Percentiles rank a stretch among this genome's conserved stretches.
phyloP scores from a whole-genome alignment of 202 grass and related monocot genomes.

The Panicum virgatum region DNA sequence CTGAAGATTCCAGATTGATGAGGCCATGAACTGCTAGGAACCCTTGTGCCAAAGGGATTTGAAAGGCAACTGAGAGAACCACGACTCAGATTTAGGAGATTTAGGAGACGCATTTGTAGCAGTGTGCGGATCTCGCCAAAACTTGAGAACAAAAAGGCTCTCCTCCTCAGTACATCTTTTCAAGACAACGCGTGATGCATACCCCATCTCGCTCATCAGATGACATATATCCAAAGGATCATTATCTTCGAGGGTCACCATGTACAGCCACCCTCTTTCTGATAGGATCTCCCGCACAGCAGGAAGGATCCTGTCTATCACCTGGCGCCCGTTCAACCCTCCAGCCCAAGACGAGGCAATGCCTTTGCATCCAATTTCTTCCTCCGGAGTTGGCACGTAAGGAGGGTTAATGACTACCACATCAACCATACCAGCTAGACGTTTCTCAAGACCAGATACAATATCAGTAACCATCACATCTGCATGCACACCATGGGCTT shows the following conservation, averaged over 20 bases:
- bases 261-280: slow-evolving; percentile 74
- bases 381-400: slow-evolving; percentile 88
- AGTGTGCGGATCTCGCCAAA: slow-evolving; percentile 58
- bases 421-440: slow-evolving; percentile 69
- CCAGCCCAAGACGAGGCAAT: slow-evolving; percentile 95
- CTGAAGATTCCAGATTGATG: slow-evolving; percentile 2
- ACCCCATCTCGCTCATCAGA: slow-evolving; percentile 82
- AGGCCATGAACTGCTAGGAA: slow-evolving; percentile 25
- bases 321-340: slow-evolving; percentile 76
- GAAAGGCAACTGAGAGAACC: slow-evolving; percentile 69
- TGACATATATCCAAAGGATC: slow-evolving; percentile 81
- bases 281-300: slow-evolving; percentile 73
- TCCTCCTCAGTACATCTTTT: slow-evolving; percentile 97
- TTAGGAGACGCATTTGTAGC: slow-evolving; percentile 24
- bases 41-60: slow-evolving; percentile 59
- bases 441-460: slow-evolving; percentile 73
- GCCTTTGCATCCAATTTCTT: slow-evolving; percentile 77
- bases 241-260: slow-evolving; percentile 86
- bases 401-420: slow-evolving; percentile 92
- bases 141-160: slow-evolving; percentile 90
- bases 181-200: slow-evolving; percentile 70
- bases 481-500: slow-evolving; percentile 77
- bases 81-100: slow-evolving; percentile 47
- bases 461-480: slow-evolving; percentile 81
- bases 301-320: slow-evolving; percentile 88